Conservation (phyloP, 2,329 filamentous ascomycete species). For the Neobulgaria alba region DNA sequence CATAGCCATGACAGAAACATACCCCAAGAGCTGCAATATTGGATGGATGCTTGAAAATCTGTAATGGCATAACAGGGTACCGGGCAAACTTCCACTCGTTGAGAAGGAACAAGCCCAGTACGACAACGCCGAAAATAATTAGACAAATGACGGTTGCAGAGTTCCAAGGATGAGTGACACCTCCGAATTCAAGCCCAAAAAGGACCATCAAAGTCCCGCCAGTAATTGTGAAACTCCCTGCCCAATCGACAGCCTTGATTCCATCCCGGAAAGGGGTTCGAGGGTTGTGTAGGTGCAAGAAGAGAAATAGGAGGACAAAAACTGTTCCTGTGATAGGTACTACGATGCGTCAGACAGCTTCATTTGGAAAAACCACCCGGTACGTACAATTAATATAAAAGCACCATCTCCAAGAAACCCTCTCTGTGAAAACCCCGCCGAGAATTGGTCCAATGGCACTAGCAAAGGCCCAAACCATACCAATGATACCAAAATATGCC, state of each 20-base stretch:
- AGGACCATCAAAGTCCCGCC: slow-evolving; percentile 79
- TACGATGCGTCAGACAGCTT: slow-evolving; percentile 1
- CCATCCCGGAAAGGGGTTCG: slow-evolving; percentile 53
- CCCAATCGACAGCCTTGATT: slow-evolving; percentile 51
- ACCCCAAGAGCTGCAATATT: slow-evolving; percentile 59
- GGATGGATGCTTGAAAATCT: slow-evolving; percentile 57
- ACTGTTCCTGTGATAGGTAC: slow-evolving; percentile 24
- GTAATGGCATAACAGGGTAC: slow-evolving; percentile 67
- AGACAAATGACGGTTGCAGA: slow-evolving; percentile 27
- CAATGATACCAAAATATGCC: slow-evolving; percentile 54
- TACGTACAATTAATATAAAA: slow-evolving; percentile 27
- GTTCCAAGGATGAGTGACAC: slow-evolving; percentile 55
- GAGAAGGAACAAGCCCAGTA: slow-evolving; percentile 52
- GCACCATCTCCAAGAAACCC: slow-evolving; percentile 53
- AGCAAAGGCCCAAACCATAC: slow-evolving; percentile 54
- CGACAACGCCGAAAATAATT: slow-evolving; percentile 55
- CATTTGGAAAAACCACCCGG: background rate
- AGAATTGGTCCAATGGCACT: slow-evolving; percentile 56
- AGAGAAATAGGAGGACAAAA: slow-evolving; percentile 48
- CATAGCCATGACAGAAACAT: slow-evolving; percentile 64
- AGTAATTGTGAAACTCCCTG: slow-evolving; percentile 50
- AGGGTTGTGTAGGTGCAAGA: slow-evolving; percentile 59
- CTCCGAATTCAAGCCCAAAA: slow-evolving; percentile 78
- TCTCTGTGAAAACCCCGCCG: slow-evolving; percentile 57
- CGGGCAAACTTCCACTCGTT: slow-evolving; percentile 66